These are phyloP conservation scores for Mycena crocata DNA, from an alignment of 768 basidiomycete species.

Conservation along the genomic window DNA sequence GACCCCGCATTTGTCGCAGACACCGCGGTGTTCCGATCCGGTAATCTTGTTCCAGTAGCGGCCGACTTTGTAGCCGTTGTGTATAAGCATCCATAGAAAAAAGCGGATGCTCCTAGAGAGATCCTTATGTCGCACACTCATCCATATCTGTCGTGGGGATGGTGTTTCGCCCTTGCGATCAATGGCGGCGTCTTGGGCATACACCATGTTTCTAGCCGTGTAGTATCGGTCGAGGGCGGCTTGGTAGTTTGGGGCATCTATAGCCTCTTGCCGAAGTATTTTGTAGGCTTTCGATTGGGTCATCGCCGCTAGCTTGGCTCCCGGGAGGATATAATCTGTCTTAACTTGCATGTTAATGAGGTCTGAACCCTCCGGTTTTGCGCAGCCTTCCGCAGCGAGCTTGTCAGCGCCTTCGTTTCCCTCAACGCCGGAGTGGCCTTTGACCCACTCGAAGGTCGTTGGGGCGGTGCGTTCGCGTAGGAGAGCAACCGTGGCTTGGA, in stretches of 20 bases:
- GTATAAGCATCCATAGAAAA: not conserved
- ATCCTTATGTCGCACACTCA: not conserved
- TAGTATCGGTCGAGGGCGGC: not conserved
- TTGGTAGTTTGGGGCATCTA: too few relatives aligned
- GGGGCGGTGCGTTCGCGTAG: conserved; percentile 27
- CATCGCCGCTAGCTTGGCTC: conserved; percentile 23
- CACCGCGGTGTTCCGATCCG: not conserved
- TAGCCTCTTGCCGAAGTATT: not conserved
- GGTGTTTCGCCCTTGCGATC: not conserved
- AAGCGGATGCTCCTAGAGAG: not conserved
- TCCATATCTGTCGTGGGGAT: not conserved
- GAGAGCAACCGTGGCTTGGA: not conserved
- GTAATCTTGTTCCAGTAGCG: not conserved
- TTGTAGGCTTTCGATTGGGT: conserved; percentile 31
- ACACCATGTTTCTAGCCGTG: not conserved
- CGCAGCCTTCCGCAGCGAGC: too few relatives aligned
- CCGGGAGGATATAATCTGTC: conserved; percentile 33
- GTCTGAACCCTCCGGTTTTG: too few relatives aligned
- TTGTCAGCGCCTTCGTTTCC: conserved; percentile 40
- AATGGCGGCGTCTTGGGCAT: not conserved
- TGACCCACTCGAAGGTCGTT: conserved; percentile 40
- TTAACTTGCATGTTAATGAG: not conserved
- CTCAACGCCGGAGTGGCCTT: conserved; percentile 32
- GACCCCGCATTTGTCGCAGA: not conserved
- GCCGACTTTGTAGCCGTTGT: not conserved